Conservation (phyloP, 768 basidiomycete genomes). For the Pleurotus sapidus region DNA sequence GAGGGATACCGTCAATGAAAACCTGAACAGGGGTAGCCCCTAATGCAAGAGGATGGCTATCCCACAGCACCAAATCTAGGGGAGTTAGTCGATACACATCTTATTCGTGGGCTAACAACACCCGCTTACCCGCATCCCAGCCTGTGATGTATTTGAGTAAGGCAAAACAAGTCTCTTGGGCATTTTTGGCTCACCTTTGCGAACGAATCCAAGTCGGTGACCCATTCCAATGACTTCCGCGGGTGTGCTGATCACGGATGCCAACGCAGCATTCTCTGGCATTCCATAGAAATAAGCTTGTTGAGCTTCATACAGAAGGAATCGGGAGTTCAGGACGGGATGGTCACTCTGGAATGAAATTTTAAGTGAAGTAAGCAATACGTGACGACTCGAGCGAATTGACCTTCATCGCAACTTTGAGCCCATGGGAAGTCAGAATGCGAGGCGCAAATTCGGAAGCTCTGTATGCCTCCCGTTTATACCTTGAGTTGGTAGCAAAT, state of each 20-base stretch:
- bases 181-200: constrained; percentile 38
- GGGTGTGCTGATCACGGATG: constrained; percentile 71
- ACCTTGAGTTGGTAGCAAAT: constrained; percentile 53
- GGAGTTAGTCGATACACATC: neutral
- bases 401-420: constrained; percentile 78
- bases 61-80: constrained; percentile 78
- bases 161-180: too few relatives aligned
- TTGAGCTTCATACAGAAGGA: constrained; percentile 81
- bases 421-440: constrained; percentile 63
- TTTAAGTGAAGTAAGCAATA: neutral
- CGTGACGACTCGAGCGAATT: neutral
- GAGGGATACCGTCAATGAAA: constrained; percentile 86
- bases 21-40: constrained; percentile 89
- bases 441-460: constrained; percentile 76
- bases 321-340: constrained; percentile 63
- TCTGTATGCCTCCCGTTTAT: constrained; percentile 76
- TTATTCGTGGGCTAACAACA: neutral
- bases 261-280: constrained; percentile 63
- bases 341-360: constrained; percentile 54
- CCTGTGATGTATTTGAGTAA: constrained; percentile 30
- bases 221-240: constrained; percentile 74
- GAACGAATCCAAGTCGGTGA: constrained; percentile 80
- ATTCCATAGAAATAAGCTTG: constrained; percentile 83
- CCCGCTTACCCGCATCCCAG: constrained; percentile 66
- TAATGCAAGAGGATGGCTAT: constrained; percentile 79